These are phyloP conservation scores for Alisma plantagoaquatica DNA, from an alignment of 106 monocot species.

Conservation along the genomic window DNA sequence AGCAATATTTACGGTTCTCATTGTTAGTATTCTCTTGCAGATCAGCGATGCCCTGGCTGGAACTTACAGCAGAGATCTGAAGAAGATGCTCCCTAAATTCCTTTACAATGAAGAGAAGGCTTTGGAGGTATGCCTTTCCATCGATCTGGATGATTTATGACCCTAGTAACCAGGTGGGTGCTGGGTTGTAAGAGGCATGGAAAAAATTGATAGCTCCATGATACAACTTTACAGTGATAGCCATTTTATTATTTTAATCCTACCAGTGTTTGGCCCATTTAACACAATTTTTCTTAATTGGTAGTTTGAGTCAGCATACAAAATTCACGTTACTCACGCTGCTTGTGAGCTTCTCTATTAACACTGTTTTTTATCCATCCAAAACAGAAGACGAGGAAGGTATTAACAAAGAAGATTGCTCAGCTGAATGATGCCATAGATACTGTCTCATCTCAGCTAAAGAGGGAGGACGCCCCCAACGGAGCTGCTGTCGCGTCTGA, in stretches of 20 bases:
- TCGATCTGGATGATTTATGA: not conserved
- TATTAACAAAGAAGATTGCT: constrained; percentile 58
- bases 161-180: not conserved
- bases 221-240: not conserved
- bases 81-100: constrained; percentile 82
- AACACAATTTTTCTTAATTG: not conserved
- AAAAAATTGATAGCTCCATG: not conserved
- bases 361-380: not conserved
- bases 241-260: too few species aligned
- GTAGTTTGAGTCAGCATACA: not conserved
- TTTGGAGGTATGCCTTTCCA: constrained; percentile 39
- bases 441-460: constrained; percentile 62
- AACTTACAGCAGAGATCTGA: constrained; percentile 57
- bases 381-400: constrained; percentile 58
- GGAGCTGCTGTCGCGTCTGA: constrained; percentile 41
- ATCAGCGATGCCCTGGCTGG: constrained; percentile 68
- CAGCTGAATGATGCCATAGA: constrained; percentile 72
- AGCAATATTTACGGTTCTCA: too few species aligned
- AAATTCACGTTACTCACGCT: not conserved
- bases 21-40: constrained; percentile 17
- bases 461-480: constrained; percentile 48
- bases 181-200: not conserved
- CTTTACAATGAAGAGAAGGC: constrained; percentile 90
- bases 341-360: not conserved
- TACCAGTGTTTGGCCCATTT: not conserved